A percentile compares a stretch with the other conserved stretches of the same genome.
These are phyloP conservation scores for Zygosaccharomyces pseudorouxii DNA, from an alignment of 805 yeast species.

Conservation along the genomic window DNA sequence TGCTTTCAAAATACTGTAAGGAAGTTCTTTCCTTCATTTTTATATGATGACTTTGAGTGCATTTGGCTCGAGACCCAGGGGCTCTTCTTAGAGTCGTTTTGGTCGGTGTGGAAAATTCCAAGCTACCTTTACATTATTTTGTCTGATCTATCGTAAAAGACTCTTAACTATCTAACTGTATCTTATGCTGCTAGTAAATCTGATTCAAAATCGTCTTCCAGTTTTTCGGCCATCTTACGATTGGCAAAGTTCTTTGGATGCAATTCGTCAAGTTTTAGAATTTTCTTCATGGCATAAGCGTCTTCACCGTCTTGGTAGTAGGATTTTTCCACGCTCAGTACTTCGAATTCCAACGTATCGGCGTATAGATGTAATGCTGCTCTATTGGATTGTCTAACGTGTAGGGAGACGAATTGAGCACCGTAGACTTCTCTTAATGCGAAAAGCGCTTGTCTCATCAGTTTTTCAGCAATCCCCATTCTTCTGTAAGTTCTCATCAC, in stretches of 20 bases:
- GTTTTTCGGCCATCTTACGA: slow-evolving; percentile 28
- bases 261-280: slow-evolving; percentile 54
- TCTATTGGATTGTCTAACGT: slow-evolving; percentile 87
- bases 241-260: slow-evolving; percentile 54
- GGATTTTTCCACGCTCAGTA: slow-evolving; percentile 72
- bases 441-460: slow-evolving; percentile 79
- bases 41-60: slow-evolving; percentile 93
- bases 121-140: slow-evolving; percentile 73
- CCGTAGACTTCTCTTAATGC: slow-evolving; percentile 76
- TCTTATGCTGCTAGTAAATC: slow-evolving; percentile 39
- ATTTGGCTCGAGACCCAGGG: slow-evolving; percentile 93
- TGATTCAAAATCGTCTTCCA: slow-evolving; percentile 51
- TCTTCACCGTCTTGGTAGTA: slow-evolving; percentile 97
- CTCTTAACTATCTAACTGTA: neutral
- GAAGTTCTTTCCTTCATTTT: slow-evolving; percentile 33
- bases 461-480: slow-evolving; percentile 88
- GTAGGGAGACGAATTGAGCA: slow-evolving; percentile 82
- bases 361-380: slow-evolving; percentile 92
- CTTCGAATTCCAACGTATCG: slow-evolving; percentile 80
- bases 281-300: slow-evolving; percentile 90
- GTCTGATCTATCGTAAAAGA: slow-evolving; percentile 1
- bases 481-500: slow-evolving; percentile 95
- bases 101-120: slow-evolving; percentile 98
- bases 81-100: slow-evolving; percentile 31
- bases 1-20: slow-evolving; percentile 17